Evolutionary conservation across 2,329 filamentous ascomycete species (phyloP), one percentile per base, ranked within the genome.

Genomic region (Exophiala lecanii-corni): DNA sequence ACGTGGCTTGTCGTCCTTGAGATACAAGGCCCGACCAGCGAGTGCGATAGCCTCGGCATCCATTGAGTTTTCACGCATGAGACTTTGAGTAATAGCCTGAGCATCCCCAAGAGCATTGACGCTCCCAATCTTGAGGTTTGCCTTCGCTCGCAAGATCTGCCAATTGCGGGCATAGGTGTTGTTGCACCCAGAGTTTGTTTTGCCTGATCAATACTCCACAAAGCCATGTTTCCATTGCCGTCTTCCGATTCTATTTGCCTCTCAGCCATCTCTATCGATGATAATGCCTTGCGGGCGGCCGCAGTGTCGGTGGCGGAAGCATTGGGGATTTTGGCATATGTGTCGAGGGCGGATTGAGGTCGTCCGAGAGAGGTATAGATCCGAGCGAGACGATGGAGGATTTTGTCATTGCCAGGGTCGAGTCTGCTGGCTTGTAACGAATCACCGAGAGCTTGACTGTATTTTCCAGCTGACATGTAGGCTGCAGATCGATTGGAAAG

Each of bases 401-500:
- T 87, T 70, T 97, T 98, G 57, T 84, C 66, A 62, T 94, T 96
- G 56, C 81, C 74, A 0, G 89, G 84, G 53, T 97, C 89, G 32
- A 95, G 71, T 53, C 91, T 84, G 55, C 86, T 81, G 5, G 92
- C 88, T 41, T 76, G 78, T 58, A 81, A 82, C 67, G 87, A 92
- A 67, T 98, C 92, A 43, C 92, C 87, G 47, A 97, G 71, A 12
- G 92, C 92, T 50, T 84, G 76, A 44, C 76, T 70, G 62, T 84
- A 96, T 59, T 84, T 81, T 55, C 82, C 82, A 46, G 87, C 86
- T 40, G 87, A 87, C 75, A 98, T 95, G 70, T 86, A 88, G 25
- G 92, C 92, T 20, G 92, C 92, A 28, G 92, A 89, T 59, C 92
- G 84, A 73, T 98, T 98, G 64, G 87, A 91, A 54, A 94, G 78